Percentiles rank a stretch among this genome's conserved stretches.
Evolutionary conservation across 805 yeast species (phyloP).

Genomic region (Candida ipomoeae): DNA sequence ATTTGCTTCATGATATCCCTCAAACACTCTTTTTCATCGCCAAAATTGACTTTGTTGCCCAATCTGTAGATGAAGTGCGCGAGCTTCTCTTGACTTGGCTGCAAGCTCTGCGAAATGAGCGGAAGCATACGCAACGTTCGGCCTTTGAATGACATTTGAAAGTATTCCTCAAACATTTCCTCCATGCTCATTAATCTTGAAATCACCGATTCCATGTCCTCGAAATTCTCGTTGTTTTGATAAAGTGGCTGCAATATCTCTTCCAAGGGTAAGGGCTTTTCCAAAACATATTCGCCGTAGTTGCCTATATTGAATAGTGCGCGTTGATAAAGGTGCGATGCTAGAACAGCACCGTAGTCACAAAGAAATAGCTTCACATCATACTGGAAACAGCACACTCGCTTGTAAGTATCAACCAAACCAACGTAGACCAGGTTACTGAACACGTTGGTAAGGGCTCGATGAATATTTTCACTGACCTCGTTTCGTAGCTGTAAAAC

Average conservation of each 20-base stretch:
- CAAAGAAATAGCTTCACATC: slow-evolving; percentile 73
- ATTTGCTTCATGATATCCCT: slow-evolving; percentile 61
- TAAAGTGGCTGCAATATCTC: slow-evolving; percentile 39
- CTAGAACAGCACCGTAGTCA: slow-evolving; percentile 69
- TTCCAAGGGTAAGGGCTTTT: slow-evolving; percentile 21
- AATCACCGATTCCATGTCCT: slow-evolving; percentile 16
- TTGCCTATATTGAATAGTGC: slow-evolving; percentile 76
- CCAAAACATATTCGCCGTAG: slow-evolving; percentile 51
- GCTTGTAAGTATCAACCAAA: slow-evolving; percentile 62
- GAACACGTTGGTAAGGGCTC: slow-evolving; percentile 62
- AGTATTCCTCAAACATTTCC: slow-evolving; percentile 82
- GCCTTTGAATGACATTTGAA: slow-evolving; percentile 35
- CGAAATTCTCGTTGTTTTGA: slow-evolving; percentile 17
- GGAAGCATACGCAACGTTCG: slow-evolving; percentile 55
- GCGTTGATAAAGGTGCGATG: slow-evolving; percentile 75
- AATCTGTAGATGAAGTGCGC: slow-evolving; percentile 63
- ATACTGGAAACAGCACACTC: slow-evolving; percentile 80
- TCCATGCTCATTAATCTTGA: slow-evolving; percentile 42
- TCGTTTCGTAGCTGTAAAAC: slow-evolving; percentile 51
- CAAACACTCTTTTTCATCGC: slow-evolving; percentile 65
- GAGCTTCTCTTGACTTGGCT: slow-evolving; percentile 60
- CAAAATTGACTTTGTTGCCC: slow-evolving; percentile 58
- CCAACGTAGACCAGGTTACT: slow-evolving; percentile 76
- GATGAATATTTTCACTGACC: slow-evolving; percentile 44
- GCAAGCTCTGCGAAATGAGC: slow-evolving; percentile 57